Conservation (phyloP, 2,329 filamentous ascomycete species). For the Fusarium gaditjirri region DNA sequence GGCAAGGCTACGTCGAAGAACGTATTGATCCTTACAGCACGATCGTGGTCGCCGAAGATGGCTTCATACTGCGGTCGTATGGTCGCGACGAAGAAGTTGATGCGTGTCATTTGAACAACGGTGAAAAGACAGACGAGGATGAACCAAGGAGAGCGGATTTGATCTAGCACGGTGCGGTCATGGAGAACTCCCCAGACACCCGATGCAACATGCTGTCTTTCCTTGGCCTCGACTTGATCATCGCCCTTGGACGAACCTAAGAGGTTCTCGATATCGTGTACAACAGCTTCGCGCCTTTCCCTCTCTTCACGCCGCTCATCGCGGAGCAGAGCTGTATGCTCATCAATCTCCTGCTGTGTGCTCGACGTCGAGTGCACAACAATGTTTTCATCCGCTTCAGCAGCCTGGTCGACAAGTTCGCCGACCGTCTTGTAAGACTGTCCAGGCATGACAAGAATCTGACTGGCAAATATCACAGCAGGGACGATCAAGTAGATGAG, state of each 20-base stretch:
- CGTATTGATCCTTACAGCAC: conserved; percentile 78
- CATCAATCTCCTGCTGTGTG: conserved; percentile 57
- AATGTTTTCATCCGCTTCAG: conserved; percentile 57
- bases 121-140: conserved; percentile 85
- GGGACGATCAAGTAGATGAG: conserved; percentile 78
- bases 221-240: conserved; percentile 73
- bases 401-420: conserved; percentile 80
- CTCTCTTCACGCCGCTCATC: conserved; percentile 69
- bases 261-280: conserved; percentile 77
- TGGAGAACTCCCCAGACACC: conserved; percentile 92
- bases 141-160: conserved; percentile 86
- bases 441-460: conserved; percentile 77
- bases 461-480: conserved; percentile 69
- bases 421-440: conserved; percentile 87
- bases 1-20: conserved; percentile 86
- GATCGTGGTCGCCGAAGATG: conserved; percentile 70
- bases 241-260: conserved; percentile 72
- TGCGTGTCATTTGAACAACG: conserved; percentile 78
- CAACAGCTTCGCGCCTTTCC: conserved; percentile 69
- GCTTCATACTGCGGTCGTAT: conserved; percentile 84
- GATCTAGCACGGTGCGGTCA: conserved; percentile 73
- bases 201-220: conserved; percentile 74
- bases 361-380: conserved; percentile 41
- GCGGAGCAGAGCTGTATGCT: conserved; percentile 64
- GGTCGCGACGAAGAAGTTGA: conserved; percentile 94